Percentiles rank a stretch among this genome's conserved stretches.
These are phyloP conservation scores for Chlamydomonas sp. DNA, from an alignment of 139 green algal species.

Conservation along the genomic window DNA sequence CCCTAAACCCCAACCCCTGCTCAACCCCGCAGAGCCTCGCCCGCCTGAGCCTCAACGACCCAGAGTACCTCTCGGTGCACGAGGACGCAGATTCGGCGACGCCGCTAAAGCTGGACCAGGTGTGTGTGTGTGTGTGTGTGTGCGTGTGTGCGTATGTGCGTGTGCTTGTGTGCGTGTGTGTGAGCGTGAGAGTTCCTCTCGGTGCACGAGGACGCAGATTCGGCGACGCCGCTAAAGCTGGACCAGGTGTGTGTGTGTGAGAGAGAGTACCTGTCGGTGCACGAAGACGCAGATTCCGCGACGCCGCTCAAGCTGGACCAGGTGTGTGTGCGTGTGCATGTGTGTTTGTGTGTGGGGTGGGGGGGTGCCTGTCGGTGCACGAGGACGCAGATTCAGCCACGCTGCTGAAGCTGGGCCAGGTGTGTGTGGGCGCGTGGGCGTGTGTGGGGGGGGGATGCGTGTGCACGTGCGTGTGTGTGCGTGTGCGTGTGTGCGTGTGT, in stretches of 20 bases:
- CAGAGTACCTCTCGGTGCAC: slow-evolving; percentile 89
- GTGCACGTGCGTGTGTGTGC: background rate
- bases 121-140: background rate
- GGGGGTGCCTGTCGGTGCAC: too few relatives aligned
- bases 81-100: slow-evolving; percentile 75
- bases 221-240: too few relatives aligned
- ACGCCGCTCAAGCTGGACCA: slow-evolving; percentile 89
- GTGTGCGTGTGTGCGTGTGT: too few relatives aligned
- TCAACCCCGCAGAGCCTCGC: slow-evolving; percentile 69
- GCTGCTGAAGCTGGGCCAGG: slow-evolving; percentile 64
- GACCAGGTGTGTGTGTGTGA: slow-evolving; percentile 61
- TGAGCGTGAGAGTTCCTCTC: too few relatives aligned
- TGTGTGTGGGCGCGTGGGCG: slow-evolving; percentile 61
- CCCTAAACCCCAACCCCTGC: too few relatives aligned
- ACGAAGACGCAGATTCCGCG: slow-evolving; percentile 70
- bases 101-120: slow-evolving; percentile 83
- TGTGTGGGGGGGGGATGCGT: slow-evolving; percentile 66
- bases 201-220: too few relatives aligned
- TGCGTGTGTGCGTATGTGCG: background rate
- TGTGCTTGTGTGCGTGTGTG: background rate
- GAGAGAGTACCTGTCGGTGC: slow-evolving; percentile 84
- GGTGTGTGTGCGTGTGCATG: slow-evolving; percentile 10
- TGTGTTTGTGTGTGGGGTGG: background rate
- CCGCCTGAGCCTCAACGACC: slow-evolving; percentile 55
- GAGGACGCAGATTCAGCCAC: too few relatives aligned